Evolutionary conservation across 306 rosid species (phyloP).

Genomic region (Hippophae tibetana): DNA sequence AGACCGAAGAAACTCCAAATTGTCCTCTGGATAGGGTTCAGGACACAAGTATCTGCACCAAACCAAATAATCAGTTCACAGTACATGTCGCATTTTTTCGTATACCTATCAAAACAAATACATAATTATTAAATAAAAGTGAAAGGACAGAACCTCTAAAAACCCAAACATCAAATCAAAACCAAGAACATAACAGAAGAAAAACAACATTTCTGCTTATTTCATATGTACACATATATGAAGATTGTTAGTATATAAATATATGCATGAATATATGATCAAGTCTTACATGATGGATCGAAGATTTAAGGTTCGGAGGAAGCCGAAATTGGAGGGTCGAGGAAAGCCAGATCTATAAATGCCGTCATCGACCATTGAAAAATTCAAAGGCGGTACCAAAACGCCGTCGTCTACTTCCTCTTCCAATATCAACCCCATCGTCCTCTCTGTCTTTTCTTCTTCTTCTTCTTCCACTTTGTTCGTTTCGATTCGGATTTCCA

Average conservation of each 20-base stretch:
- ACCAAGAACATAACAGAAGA: too few relatives aligned
- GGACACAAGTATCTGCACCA: slow-evolving; percentile 81
- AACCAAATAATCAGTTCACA: slow-evolving; percentile 7
- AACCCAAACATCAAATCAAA: too few relatives aligned
- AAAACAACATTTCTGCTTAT: too few relatives aligned
- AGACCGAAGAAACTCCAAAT: slow-evolving; percentile 58
- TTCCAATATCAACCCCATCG: slow-evolving; percentile 36
- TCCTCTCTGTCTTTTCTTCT: not conserved
- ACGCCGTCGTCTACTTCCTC: slow-evolving; percentile 26
- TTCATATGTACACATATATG: too few relatives aligned
- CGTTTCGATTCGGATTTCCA: not conserved
- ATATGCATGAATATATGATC: too few relatives aligned
- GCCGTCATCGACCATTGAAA: slow-evolving; percentile 85
- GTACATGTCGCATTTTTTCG: not conserved
- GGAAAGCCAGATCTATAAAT: slow-evolving; percentile 88
- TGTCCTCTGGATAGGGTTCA: slow-evolving; percentile 78
- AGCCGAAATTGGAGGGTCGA: slow-evolving; percentile 50
- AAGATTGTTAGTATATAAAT: too few relatives aligned
- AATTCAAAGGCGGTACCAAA: slow-evolving; percentile 64
- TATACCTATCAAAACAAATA: not conserved
- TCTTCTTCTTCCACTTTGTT: not conserved
- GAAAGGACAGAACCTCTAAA: too few relatives aligned
- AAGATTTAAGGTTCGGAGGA: slow-evolving; percentile 60
- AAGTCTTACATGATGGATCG: slow-evolving; percentile 62
- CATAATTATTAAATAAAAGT: not conserved